These are phyloP conservation scores for Carallia pectinifolia DNA, from an alignment of 345 rosid genomes.

Conservation along the genomic window DNA sequence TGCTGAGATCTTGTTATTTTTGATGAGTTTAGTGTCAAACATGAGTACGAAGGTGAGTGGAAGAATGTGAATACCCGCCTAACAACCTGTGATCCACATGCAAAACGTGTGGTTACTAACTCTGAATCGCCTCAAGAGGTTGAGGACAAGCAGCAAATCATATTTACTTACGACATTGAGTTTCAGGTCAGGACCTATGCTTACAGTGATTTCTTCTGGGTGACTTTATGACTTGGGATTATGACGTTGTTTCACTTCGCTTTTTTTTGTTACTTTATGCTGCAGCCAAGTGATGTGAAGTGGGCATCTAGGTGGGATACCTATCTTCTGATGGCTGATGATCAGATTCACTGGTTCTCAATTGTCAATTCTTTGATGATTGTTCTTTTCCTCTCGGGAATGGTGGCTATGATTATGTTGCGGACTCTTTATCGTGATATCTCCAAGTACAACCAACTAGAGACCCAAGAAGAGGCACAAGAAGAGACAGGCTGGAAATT, in stretches of 20 bases:
- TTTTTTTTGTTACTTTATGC: conserved; percentile 8
- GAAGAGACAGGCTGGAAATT: conserved; percentile 97
- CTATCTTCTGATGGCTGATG: conserved; percentile 88
- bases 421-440: conserved; percentile 88
- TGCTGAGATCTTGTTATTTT: conserved; percentile 14
- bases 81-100: conserved; percentile 80
- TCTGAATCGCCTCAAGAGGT: conserved; percentile 91
- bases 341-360: conserved; percentile 96
- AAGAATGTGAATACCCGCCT: conserved; percentile 57
- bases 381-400: conserved; percentile 92
- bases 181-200: conserved; percentile 50
- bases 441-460: conserved; percentile 89
- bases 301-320: conserved; percentile 99
- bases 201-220: not conserved
- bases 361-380: conserved; percentile 91
- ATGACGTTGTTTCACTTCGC: not conserved
- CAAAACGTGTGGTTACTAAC: conserved; percentile 65
- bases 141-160: conserved; percentile 63
- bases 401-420: conserved; percentile 98
- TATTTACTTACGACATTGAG: conserved; percentile 85
- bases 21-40: conserved; percentile 58
- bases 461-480: conserved; percentile 90
- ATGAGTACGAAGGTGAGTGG: conserved; percentile 78
- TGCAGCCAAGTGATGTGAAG: conserved; percentile 82
- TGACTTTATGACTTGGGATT: not conserved